Percentiles rank a stretch among this genome's conserved stretches.
Evolutionary conservation across 108 stramenopile species (phyloP).

Genomic region (Cyclotella choctawhatcheeana): DNA sequence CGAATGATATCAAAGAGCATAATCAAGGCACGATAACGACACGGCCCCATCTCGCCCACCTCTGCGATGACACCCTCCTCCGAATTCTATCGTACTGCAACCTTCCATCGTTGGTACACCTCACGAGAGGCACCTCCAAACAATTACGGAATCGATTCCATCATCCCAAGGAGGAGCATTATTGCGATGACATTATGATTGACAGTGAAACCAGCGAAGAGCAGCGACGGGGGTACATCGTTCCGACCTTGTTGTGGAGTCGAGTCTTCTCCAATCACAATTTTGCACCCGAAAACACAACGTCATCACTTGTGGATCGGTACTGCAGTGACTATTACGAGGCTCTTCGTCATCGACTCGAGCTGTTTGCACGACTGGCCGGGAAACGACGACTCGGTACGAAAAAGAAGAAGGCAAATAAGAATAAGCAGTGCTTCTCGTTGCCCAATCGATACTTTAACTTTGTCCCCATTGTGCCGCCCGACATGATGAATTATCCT

Average conservation of each 20-base stretch:
- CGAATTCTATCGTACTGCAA: conserved; percentile 48
- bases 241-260: too few species aligned
- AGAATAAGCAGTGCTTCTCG: conserved; percentile 25
- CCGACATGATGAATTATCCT: conserved; percentile 34
- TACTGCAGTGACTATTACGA: conserved; percentile 25
- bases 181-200: too few species aligned
- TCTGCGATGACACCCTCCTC: conserved; percentile 55
- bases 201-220: too few species aligned
- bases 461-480: conserved; percentile 61
- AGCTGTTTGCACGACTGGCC: conserved; percentile 43
- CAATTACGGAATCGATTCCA: conserved; percentile 10
- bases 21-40: not conserved
- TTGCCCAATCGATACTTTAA: conserved; percentile 58
- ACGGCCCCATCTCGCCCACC: not conserved
- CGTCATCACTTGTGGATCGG: not conserved
- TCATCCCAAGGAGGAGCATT: not conserved
- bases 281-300: conserved; percentile 41
- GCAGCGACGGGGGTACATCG: too few species aligned
- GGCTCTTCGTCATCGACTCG: conserved; percentile 30
- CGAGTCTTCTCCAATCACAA: conserved; percentile 41
- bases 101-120: conserved; percentile 42
- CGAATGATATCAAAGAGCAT: not conserved
- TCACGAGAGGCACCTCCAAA: conserved; percentile 30
- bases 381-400: conserved; percentile 6
- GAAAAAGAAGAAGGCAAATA: not conserved